Conservation (phyloP, 495 filamentous ascomycete genomes). For the Apiosordaria backusii region DNA sequence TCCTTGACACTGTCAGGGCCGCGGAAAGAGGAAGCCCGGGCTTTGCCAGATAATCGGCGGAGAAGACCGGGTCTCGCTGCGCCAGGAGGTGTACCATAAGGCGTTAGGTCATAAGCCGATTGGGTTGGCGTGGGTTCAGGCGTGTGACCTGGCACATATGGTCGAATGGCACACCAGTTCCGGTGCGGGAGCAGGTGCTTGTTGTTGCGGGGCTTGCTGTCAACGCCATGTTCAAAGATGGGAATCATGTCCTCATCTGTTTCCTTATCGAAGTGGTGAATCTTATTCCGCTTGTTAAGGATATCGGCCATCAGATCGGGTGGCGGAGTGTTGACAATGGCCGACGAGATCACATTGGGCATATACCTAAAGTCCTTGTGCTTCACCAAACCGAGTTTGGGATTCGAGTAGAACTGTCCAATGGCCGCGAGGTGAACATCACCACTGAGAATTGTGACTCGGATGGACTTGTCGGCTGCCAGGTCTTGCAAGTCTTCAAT, state of each 20-base stretch:
- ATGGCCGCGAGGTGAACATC: constrained; percentile 93
- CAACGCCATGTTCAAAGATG: constrained; percentile 82
- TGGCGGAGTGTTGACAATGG: constrained; percentile 86
- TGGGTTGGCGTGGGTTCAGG: constrained; percentile 61
- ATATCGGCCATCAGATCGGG: constrained; percentile 86
- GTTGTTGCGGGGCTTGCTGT: constrained; percentile 85
- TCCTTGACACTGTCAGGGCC: constrained; percentile 25
- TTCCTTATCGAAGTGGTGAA: constrained; percentile 79
- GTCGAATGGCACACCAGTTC: constrained; percentile 87
- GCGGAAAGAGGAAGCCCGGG: constrained; percentile 27
- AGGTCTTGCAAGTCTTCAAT: constrained; percentile 87
- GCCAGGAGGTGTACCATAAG: constrained; percentile 27
- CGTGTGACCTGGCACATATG: constrained; percentile 72
- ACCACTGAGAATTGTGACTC: constrained; percentile 88
- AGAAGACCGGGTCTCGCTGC: constrained; percentile 26
- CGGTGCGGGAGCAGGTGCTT: constrained; percentile 83
- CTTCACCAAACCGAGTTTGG: constrained; percentile 72
- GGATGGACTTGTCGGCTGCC: constrained; percentile 83
- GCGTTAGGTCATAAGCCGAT: constrained; percentile 40
- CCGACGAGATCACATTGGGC: constrained; percentile 83
- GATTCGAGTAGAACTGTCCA: constrained; percentile 92
- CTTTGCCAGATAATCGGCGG: constrained; percentile 37
- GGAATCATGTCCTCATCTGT: constrained; percentile 97
- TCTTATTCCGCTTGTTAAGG: constrained; percentile 88
- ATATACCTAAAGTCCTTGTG: constrained; percentile 94